Percentiles rank a stretch among this genome's conserved stretches.
Conservation (phyloP, 805 yeast genomes). For the Spathaspora girioi region DNA sequence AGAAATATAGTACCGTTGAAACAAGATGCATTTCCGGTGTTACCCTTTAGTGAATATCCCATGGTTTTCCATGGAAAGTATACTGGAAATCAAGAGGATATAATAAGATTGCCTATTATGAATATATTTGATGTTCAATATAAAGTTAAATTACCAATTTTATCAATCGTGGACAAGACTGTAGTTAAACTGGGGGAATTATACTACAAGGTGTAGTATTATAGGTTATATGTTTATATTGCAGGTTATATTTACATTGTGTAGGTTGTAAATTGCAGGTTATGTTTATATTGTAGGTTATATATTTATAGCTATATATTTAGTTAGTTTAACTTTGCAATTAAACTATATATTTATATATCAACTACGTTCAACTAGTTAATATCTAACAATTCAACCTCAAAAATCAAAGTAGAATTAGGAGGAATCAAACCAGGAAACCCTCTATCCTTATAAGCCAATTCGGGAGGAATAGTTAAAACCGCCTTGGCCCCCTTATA, state of each 20-base stretch:
- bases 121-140: conserved; percentile 66
- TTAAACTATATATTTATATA: background rate
- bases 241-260: too few species aligned
- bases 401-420: conserved; percentile 86
- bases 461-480: conserved; percentile 86
- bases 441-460: conserved; percentile 93
- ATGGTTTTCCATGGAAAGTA: conserved; percentile 28
- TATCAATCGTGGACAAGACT: conserved; percentile 20
- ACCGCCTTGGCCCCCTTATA: conserved; percentile 91
- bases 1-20: conserved; percentile 26
- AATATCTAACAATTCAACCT: conserved; percentile 67
- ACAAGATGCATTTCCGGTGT: conserved; percentile 43
- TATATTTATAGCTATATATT: too few species aligned
- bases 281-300: too few species aligned
- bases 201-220: conserved; percentile 5
- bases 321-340: too few species aligned
- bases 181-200: conserved; percentile 11
- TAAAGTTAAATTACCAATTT: conserved; percentile 54
- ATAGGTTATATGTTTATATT: too few species aligned
- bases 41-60: conserved; percentile 57
- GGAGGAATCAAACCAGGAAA: conserved; percentile 97
- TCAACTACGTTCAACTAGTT: conserved; percentile 10
- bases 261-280: too few species aligned
- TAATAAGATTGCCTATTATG: conserved; percentile 52
- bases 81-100: conserved; percentile 1